These are phyloP conservation scores for Pseudopyricularia javanii DNA, from an alignment of 2,329 filamentous ascomycete species.

Conservation along the genomic window DNA sequence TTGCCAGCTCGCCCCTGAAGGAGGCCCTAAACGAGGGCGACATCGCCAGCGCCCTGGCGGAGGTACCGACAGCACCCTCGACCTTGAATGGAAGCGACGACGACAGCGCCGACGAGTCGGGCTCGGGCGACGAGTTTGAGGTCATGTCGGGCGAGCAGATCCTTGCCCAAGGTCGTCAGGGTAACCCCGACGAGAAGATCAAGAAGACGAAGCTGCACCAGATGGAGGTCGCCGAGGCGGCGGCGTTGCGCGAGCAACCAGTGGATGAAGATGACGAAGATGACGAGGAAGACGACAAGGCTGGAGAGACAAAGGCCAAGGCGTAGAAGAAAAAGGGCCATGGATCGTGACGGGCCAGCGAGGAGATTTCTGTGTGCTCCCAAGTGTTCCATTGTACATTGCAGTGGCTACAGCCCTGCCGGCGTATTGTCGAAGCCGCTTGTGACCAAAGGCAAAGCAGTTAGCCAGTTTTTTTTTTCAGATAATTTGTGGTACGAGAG, in stretches of 20 bases:
- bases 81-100: conserved; percentile 24
- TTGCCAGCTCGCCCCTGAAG: conserved; percentile 6
- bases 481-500: no score
- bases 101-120: conserved; percentile 26
- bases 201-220: conserved; percentile 42
- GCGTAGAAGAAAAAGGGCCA: neutral
- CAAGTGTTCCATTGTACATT: no score
- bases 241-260: conserved; percentile 23
- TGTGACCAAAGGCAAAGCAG: no score
- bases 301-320: neutral
- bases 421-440: no score
- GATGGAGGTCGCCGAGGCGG: conserved; percentile 48
- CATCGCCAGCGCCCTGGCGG: neutral
- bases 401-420: no score
- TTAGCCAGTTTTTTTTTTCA: no score
- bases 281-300: conserved; percentile 15
- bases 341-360: no score
- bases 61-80: conserved; percentile 9
- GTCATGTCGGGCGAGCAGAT: conserved; percentile 24
- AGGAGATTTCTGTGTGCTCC: no score
- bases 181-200: conserved; percentile 29
- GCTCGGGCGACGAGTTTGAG: conserved; percentile 27
- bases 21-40: conserved; percentile 1
- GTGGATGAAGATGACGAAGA: conserved; percentile 12
- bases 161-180: conserved; percentile 26